phyloP scores from a whole-genome alignment of 2,329 filamentous ascomycete genomes.

The Pseudogymnoascus sp. region DNA sequence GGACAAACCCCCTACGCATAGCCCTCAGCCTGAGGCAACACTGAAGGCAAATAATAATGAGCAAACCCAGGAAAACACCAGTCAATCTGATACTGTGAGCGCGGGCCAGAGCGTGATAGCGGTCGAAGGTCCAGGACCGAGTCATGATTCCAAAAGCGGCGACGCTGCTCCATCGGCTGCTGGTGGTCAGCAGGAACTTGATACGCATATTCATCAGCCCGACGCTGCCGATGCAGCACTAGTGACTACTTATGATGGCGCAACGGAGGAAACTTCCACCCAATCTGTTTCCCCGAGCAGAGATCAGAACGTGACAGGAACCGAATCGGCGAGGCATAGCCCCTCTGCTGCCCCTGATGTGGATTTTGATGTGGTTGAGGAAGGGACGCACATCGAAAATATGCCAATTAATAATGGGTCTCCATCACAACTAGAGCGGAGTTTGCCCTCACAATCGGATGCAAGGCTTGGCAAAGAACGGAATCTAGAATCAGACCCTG shows the following conservation, averaged over 20 bases:
- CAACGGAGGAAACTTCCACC: background rate
- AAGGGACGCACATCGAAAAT: background rate
- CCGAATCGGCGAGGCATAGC: background rate
- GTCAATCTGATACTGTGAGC: background rate
- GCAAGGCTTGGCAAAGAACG: background rate
- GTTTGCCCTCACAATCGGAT: background rate
- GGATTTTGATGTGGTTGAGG: background rate
- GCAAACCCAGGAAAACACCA: background rate
- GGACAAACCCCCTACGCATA: background rate
- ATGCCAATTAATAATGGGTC: background rate
- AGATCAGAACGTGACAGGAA: background rate
- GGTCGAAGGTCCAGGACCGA: background rate
- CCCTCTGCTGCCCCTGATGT: background rate
- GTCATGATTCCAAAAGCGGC: background rate
- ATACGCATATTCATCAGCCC: background rate
- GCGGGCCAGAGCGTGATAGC: background rate
- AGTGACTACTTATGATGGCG: background rate
- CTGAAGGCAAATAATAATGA: background rate
- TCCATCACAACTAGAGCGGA: background rate
- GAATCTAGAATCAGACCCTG: background rate
- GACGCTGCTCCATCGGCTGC: too few species aligned
- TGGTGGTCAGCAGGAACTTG: background rate
- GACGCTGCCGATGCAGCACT: background rate
- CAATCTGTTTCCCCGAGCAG: background rate
- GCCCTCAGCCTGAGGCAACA: background rate